These are phyloP conservation scores for Metschnikowia shivogae DNA, from an alignment of 805 yeast species.

Conservation along the genomic window DNA sequence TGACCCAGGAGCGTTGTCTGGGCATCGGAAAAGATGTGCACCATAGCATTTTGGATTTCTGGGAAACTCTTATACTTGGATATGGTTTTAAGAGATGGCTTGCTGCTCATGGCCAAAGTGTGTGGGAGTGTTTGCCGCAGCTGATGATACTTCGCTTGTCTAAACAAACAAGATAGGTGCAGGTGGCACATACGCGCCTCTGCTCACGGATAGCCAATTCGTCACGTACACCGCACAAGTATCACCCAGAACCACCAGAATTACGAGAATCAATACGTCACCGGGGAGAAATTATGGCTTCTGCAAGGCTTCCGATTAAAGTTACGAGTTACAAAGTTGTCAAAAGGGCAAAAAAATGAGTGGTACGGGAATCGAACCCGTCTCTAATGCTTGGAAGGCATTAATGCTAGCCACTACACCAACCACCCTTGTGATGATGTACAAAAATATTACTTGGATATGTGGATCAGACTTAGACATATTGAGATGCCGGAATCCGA, in stretches of 20 bases:
- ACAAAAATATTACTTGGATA: neutral
- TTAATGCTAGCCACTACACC: slow-evolving; percentile 90
- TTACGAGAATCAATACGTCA: no score
- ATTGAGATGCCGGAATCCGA: neutral
- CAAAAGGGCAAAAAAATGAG: slow-evolving; percentile 51
- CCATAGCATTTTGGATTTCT: slow-evolving; percentile 38
- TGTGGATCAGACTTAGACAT: neutral
- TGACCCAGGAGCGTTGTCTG: slow-evolving; percentile 74
- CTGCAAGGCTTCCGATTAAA: no score
- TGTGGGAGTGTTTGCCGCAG: neutral
- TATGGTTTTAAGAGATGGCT: slow-evolving; percentile 14
- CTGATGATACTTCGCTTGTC: neutral
- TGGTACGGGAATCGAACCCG: slow-evolving; percentile 93
- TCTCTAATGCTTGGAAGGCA: slow-evolving; percentile 94
- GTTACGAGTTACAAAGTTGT: no score
- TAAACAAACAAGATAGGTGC: slow-evolving; percentile 1
- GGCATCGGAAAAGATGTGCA: slow-evolving; percentile 74
- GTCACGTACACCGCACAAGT: no score
- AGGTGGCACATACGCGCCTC: neutral
- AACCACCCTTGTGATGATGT: slow-evolving; percentile 52
- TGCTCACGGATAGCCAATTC: no score
- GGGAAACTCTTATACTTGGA: slow-evolving; percentile 7
- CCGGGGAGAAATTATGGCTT: no score
- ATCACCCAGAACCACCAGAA: no score
- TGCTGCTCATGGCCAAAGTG: slow-evolving; percentile 6